These are phyloP conservation scores for Oemleria cerasiformis DNA, from an alignment of 306 rosid species.

Conservation along the genomic window DNA sequence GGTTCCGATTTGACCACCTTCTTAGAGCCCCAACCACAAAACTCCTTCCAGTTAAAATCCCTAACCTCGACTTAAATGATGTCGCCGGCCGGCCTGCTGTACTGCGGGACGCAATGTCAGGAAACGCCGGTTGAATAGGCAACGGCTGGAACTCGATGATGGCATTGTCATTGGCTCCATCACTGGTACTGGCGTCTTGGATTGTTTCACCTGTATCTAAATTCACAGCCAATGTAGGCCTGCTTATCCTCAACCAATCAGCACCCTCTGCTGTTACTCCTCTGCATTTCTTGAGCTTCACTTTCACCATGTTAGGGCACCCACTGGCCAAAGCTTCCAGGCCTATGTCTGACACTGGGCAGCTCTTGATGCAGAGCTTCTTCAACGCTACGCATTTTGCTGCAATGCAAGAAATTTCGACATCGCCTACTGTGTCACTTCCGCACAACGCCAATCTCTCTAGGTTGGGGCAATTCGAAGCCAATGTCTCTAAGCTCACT, in stretches of 20 bases:
- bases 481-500: constrained; percentile 71
- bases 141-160: constrained; percentile 46
- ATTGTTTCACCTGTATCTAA: constrained; percentile 67
- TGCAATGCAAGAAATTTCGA: constrained; percentile 84
- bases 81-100: constrained; percentile 38
- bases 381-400: constrained; percentile 81
- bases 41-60: constrained; percentile 60
- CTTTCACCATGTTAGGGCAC: constrained; percentile 95
- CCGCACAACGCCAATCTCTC: constrained; percentile 93
- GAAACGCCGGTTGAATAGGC: constrained; percentile 35
- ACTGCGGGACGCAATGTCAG: constrained; percentile 44
- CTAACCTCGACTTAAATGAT: constrained; percentile 77
- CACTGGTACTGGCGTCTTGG: constrained; percentile 82
- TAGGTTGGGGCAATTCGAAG: constrained; percentile 74
- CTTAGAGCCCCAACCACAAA: constrained; percentile 75
- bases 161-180: constrained; percentile 43
- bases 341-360: constrained; percentile 79
- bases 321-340: constrained; percentile 82
- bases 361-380: constrained; percentile 92
- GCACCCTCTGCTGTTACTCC: constrained; percentile 80
- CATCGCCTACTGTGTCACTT: constrained; percentile 90
- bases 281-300: constrained; percentile 93
- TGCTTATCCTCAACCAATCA: constrained; percentile 61
- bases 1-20: constrained; percentile 74
- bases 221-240: constrained; percentile 76